Conservation (phyloP, 306 rosid species). For the Carpinus fangiana region DNA sequence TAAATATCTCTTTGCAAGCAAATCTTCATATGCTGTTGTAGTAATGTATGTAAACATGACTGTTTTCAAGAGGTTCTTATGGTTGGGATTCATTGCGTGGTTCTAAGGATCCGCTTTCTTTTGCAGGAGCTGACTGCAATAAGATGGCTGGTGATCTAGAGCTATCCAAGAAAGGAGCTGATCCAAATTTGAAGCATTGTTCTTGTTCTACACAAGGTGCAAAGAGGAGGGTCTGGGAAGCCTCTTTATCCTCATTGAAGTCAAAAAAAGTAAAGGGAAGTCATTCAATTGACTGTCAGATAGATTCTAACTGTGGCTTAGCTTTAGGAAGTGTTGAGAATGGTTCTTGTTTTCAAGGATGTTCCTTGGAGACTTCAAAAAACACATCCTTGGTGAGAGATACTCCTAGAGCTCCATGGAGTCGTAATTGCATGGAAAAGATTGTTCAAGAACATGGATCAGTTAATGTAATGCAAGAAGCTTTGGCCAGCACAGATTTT, state of each 20-base stretch:
- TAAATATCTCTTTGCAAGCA: neutral
- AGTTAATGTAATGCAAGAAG: constrained; percentile 34
- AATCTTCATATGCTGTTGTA: neutral
- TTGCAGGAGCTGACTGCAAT: constrained; percentile 30
- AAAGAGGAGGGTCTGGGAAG: constrained; percentile 79
- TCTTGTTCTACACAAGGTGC: constrained; percentile 48
- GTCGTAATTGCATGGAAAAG: constrained; percentile 6
- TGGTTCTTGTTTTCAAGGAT: constrained; percentile 40
- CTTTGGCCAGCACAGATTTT: constrained; percentile 36
- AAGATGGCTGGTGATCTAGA: constrained; percentile 27
- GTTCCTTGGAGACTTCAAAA: constrained; percentile 37
- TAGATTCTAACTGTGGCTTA: constrained; percentile 43
- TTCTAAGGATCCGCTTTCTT: constrained; percentile 33
- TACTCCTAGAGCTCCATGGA: constrained; percentile 39
- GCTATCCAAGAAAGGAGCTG: constrained; percentile 34
- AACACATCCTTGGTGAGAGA: constrained; percentile 24
- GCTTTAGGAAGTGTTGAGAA: constrained; percentile 37
- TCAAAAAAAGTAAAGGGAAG: constrained; percentile 89
- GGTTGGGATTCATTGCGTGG: constrained; percentile 27
- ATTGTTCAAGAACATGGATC: constrained; percentile 34
- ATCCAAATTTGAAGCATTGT: constrained; percentile 37
- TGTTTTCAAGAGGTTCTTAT: constrained; percentile 35
- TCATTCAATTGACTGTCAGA: constrained; percentile 46
- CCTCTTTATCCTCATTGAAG: constrained; percentile 81
- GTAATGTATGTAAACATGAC: constrained; percentile 1